These are phyloP conservation scores for Coccomyxa subellipsoidea DNA, from an alignment of 163 green algal genomes.

Conservation along the genomic window DNA sequence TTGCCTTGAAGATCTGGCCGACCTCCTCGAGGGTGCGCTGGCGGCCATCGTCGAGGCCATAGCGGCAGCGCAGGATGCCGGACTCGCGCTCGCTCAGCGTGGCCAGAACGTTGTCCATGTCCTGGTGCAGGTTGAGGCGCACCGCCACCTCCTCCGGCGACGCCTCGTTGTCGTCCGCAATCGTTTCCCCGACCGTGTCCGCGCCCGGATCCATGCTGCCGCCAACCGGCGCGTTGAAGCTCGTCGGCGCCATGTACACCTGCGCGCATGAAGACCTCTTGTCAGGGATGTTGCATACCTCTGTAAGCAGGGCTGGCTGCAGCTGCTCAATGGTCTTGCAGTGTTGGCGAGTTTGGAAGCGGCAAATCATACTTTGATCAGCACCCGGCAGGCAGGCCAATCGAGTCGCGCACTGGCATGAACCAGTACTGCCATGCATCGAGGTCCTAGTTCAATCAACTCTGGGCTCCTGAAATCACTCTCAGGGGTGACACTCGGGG, in stretches of 20 bases:
- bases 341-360: too few relatives aligned
- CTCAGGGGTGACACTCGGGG: too few relatives aligned
- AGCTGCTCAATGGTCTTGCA: too few relatives aligned
- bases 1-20: conserved; percentile 63
- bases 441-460: too few relatives aligned
- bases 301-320: neutral
- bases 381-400: too few relatives aligned
- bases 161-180: conserved; percentile 27
- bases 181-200: conserved; percentile 31
- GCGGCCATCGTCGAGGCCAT: conserved; percentile 74
- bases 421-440: too few relatives aligned
- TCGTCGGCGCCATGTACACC: conserved; percentile 28
- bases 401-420: too few relatives aligned
- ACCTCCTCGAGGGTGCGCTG: conserved; percentile 87
- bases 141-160: neutral
- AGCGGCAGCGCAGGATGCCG: conserved; percentile 79
- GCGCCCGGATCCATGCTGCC: conserved; percentile 18
- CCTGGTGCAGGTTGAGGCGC: conserved; percentile 15
- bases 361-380: too few relatives aligned
- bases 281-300: neutral
- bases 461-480: too few relatives aligned
- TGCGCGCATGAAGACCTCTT: conserved; percentile 12
- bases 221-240: conserved; percentile 29
- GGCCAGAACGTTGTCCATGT: conserved; percentile 76
- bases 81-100: conserved; percentile 73